Base-by-base conservation (phyloP, 2,329 filamentous ascomycete species). In the Cladophialophora yegresii region DNA sequence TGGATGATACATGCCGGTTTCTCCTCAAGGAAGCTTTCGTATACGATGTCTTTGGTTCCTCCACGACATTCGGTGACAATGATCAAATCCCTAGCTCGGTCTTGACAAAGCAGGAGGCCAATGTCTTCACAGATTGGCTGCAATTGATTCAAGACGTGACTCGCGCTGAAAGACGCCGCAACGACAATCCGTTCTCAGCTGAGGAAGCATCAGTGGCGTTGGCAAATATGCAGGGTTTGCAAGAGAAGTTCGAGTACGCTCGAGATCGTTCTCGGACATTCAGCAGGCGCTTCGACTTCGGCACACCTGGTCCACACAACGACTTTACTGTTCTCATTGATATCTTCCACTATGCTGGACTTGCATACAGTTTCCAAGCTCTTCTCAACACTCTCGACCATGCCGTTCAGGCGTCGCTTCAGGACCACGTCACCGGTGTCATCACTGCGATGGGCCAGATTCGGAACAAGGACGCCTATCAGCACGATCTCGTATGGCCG, bases 21-120 rank as follows among this genome's bases (percentile, higher is more conserved):
- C 67, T 72, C 26, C 61, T 71, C 58, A 72, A 73, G 49, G 71
- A 74, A 62, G 70, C 72, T n/a, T 74, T 73, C 49, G 72, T 69
- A 20, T 66, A 70, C 6, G 69, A 68, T 36, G 71, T 72, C 4
- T 73, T 74, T 61, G 71, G 69, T 9, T 68, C 71, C 1, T 65
- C 73, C 6, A 74, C 70, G 1, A 71, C 67, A 13, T 73, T 74
- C 26, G 67, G 71, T 43, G 54, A 61, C 1, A 51, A 62, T 1
- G 61, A 65, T 49, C 67, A 69, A 9, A 65, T 68, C 23, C 51
- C 66, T 0, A 49, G 62, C 4, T 59, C 67, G 4, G 64, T 67
- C 8, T 64, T 67, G n/a, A 62, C 51, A 6, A 45, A 64, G 33
- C 65, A 69, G 22, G 67, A 64, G 12, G 63, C 67, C 4, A 62